Evolutionary conservation across 176 grass and related monocot genomes (phyloP).

Genomic region (Zizania latifolia): DNA sequence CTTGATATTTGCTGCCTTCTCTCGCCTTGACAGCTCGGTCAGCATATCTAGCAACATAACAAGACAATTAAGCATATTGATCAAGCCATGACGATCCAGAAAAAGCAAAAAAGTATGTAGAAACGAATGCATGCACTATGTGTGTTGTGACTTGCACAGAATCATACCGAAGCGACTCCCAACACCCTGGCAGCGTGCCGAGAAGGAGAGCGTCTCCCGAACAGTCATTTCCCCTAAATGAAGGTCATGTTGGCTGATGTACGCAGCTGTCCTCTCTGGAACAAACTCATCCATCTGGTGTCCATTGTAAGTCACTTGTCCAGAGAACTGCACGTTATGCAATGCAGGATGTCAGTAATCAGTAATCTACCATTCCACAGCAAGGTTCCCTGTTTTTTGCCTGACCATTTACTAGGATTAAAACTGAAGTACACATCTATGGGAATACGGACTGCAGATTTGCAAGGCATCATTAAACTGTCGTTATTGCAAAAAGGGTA

Average conservation of each 20-base stretch:
- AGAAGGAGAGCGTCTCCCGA: constrained; percentile 83
- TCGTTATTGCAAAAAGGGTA: neutral
- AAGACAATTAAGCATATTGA: neutral
- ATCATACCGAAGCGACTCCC: constrained; percentile 64
- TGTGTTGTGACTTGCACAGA: neutral
- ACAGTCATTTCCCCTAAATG: constrained; percentile 97
- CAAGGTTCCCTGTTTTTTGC: neutral
- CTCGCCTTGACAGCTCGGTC: neutral
- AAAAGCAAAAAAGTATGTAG: neutral
- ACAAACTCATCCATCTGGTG: constrained; percentile 90
- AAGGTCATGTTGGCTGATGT: constrained; percentile 94
- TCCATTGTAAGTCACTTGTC: constrained; percentile 82
- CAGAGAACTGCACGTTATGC: constrained; percentile 41
- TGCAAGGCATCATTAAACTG: neutral
- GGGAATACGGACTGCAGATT: neutral
- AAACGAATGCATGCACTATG: neutral
- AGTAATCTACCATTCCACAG: neutral
- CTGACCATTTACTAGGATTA: neutral
- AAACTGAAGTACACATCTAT: neutral
- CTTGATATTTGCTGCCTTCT: neutral
- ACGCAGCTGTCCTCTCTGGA: constrained; percentile 80
- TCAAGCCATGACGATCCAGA: neutral
- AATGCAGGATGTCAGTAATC: neutral
- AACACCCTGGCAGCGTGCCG: constrained; percentile 85
- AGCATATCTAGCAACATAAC: constrained; percentile 50